These are phyloP conservation scores for Geotrichum aggregatum DNA, from an alignment of 1,139 yeast species.

Conservation along the genomic window DNA sequence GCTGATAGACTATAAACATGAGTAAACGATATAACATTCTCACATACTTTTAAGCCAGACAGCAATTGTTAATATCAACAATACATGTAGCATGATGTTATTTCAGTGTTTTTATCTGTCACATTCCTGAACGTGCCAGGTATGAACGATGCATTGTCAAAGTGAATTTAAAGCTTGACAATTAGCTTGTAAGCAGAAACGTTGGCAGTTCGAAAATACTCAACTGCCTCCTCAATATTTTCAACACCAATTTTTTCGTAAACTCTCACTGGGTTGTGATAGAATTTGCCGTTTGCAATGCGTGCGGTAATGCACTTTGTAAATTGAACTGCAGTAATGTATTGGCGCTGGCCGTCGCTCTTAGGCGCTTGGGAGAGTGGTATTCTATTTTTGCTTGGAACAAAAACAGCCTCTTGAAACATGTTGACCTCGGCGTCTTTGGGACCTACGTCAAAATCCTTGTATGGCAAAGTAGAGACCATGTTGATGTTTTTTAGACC, in stretches of 20 bases:
- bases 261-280: slow-evolving; percentile 5
- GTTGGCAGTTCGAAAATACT: slow-evolving; percentile 12
- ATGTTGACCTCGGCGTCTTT: slow-evolving; percentile 2
- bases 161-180: slow-evolving; percentile 6
- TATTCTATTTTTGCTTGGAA: slow-evolving; percentile 3
- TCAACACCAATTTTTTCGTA: slow-evolving; percentile 15
- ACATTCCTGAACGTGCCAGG: too few relatives aligned
- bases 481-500: not conserved
- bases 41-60: too few relatives aligned
- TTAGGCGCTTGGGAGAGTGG: not conserved
- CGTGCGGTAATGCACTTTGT: slow-evolving; percentile 3
- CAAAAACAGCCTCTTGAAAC: slow-evolving; percentile 3
- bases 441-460: slow-evolving; percentile 3
- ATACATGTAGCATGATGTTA: too few relatives aligned
- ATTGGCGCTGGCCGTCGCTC: slow-evolving; percentile 11
- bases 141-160: too few relatives aligned
- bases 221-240: slow-evolving; percentile 13
- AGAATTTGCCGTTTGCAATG: slow-evolving; percentile 8
- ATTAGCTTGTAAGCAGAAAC: slow-evolving; percentile 16
- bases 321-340: slow-evolving; percentile 8
- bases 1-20: too few relatives aligned
- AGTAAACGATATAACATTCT: too few relatives aligned
- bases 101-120: too few relatives aligned
- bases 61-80: too few relatives aligned
- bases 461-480: slow-evolving; percentile 9